A percentile compares a stretch with the other conserved stretches of the same genome.
phyloP scores from a whole-genome alignment of 2,329 filamentous ascomycete species.

The Cladophialophora psammophila region DNA sequence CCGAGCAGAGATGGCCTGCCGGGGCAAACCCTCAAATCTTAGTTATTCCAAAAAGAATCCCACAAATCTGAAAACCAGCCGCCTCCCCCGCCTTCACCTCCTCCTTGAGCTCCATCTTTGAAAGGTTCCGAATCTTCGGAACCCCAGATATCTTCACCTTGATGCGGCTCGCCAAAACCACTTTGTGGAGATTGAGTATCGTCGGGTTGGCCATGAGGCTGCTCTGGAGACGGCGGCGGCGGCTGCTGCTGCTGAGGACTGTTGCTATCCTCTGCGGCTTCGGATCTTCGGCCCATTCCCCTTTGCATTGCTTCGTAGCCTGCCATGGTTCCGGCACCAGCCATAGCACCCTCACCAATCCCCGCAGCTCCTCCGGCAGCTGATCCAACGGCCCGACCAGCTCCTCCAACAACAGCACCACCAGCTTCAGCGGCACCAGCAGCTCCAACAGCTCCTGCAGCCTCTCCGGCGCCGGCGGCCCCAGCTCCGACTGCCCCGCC shows the following conservation, averaged over 20 bases:
- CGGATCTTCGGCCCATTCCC: constrained; percentile 49
- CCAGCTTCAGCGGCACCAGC: constrained; percentile 49
- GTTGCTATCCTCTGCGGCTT: constrained; percentile 28
- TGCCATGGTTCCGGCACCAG: constrained; percentile 66
- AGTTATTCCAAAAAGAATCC: constrained; percentile 35
- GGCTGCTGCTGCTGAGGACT: constrained; percentile 15
- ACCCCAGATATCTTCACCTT: constrained; percentile 47
- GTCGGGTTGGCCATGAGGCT: constrained; percentile 28
- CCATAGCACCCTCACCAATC: constrained; percentile 53
- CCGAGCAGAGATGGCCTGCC: background rate
- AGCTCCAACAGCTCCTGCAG: constrained; percentile 45
- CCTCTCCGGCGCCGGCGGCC: constrained; percentile 49
- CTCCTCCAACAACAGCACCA: constrained; percentile 42
- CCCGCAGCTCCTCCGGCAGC: constrained; percentile 36
- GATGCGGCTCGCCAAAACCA: constrained; percentile 29
- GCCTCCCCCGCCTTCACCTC: constrained; percentile 43
- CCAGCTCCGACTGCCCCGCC: constrained; percentile 46
- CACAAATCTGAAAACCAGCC: constrained; percentile 42
- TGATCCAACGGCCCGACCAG: constrained; percentile 42
- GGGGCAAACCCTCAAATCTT: background rate
- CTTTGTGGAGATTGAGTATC: constrained; percentile 45
- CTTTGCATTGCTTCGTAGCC: constrained; percentile 70
- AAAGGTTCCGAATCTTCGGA: constrained; percentile 44
- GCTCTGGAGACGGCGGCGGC: constrained; percentile 16
- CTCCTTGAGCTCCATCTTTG: constrained; percentile 41